Evolutionary conservation across 2,329 filamentous ascomycete genomes (phyloP).

Genomic region (Paraphoma chrysanthemicola): DNA sequence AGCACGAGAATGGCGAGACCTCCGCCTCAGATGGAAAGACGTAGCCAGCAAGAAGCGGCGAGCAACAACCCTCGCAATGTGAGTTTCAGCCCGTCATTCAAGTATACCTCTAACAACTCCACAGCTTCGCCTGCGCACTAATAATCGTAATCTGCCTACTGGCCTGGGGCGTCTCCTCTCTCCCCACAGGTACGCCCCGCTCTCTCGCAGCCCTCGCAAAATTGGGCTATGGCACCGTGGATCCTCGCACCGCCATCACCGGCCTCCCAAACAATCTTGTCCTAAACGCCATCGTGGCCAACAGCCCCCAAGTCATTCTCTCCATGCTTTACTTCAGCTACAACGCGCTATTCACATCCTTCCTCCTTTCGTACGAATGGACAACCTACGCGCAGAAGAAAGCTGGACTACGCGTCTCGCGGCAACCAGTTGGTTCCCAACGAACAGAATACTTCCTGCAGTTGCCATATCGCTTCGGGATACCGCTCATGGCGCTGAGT

Average conservation of each 20-base stretch:
- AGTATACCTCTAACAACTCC: not conserved
- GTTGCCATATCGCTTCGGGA: conserved; percentile 45
- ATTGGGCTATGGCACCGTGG: conserved; percentile 19
- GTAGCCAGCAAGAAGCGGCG: conserved; percentile 16
- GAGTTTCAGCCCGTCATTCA: not conserved
- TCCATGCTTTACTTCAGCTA: conserved; percentile 56
- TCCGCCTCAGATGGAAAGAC: conserved; percentile 14
- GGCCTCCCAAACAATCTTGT: conserved; percentile 3
- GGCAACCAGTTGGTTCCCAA: conserved; percentile 39
- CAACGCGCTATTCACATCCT: conserved; percentile 57
- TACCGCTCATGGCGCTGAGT: conserved; percentile 45
- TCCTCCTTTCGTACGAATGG: conserved; percentile 58
- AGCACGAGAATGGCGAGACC: conserved; percentile 11
- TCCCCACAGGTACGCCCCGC: not conserved
- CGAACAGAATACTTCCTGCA: conserved; percentile 50
- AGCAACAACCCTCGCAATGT: conserved; percentile 9
- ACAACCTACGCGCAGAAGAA: conserved; percentile 43
- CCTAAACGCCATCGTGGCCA: conserved; percentile 44
- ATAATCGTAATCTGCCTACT: conserved; percentile 4
- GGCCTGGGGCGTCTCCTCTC: conserved; percentile 1
- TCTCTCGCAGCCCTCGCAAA: conserved; percentile 4
- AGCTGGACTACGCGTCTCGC: conserved; percentile 48
- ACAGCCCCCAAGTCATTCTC: conserved; percentile 55
- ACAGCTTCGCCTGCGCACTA: conserved; percentile 6
- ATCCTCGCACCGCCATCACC: conserved; percentile 8